Percentiles rank a stretch among this genome's conserved stretches.
Evolutionary conservation across 495 filamentous ascomycete species (phyloP).

Genomic region (Xylaria curta): DNA sequence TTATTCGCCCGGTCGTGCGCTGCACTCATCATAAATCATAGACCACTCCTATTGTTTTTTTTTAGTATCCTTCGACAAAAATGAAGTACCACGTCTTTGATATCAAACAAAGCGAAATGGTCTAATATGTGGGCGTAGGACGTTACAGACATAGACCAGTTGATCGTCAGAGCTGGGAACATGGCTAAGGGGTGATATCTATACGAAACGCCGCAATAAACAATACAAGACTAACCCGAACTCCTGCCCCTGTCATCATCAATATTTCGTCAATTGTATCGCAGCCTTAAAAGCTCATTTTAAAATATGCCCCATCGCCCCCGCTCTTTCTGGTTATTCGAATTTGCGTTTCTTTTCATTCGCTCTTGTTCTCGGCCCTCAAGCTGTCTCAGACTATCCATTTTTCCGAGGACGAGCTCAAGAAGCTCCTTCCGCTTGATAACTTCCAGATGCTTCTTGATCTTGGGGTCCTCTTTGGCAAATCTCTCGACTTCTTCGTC

Average conservation of each 20-base stretch:
- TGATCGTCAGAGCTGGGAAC: not conserved
- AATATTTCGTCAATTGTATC: slow-evolving; percentile 14
- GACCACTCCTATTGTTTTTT: not conserved
- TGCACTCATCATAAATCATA: not conserved
- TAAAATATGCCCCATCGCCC: slow-evolving; percentile 46
- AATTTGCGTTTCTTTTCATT: slow-evolving; percentile 28
- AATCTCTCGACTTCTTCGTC: slow-evolving; percentile 84
- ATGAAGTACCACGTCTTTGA: not conserved
- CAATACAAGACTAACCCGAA: slow-evolving; percentile 15
- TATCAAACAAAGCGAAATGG: not conserved
- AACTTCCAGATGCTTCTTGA: slow-evolving; percentile 86
- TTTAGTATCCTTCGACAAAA: not conserved
- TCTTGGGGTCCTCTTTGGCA: slow-evolving; percentile 88
- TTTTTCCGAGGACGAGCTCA: slow-evolving; percentile 91
- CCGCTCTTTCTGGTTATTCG: slow-evolving; percentile 36
- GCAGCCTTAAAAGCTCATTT: not conserved
- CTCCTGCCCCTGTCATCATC: slow-evolving; percentile 14
- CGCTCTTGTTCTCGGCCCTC: slow-evolving; percentile 56
- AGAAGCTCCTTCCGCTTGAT: slow-evolving; percentile 91
- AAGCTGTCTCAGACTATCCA: slow-evolving; percentile 82
- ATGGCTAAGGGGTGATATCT: slow-evolving; percentile 22
- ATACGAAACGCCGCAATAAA: slow-evolving; percentile 23
- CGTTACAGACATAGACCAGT: not conserved
- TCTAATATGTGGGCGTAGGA: not conserved
- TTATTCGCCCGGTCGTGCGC: not conserved